Base-by-base conservation (phyloP, 371 early-diverging fungal species). In the Cokeromyces recurvatus region DNA sequence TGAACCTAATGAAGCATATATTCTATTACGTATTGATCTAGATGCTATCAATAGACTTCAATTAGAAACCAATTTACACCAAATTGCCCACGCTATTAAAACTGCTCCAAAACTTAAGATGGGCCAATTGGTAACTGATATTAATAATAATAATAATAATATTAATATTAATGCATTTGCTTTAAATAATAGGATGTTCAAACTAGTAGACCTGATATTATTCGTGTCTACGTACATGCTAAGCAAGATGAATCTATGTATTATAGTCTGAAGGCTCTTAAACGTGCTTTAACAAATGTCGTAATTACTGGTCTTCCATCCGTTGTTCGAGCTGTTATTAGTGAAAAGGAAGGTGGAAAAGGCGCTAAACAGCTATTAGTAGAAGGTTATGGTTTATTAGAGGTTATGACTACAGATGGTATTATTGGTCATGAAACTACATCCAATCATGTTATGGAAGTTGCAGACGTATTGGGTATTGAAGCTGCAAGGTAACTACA, bases 381-480 rank as follows among this genome's bases (percentile, higher is more conserved):
- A 4, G 98, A 99, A 77, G 99, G 99, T 19, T 84, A 89, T 64
- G 97, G 99, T 22, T 73, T 99, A 40, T 78, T 78, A 29, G 84
- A 96, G 40, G 89, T 98, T 11, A 95, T 99, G 92, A 88, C 75
- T 15, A 84, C 84, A 5, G 86, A 87, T 53, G 82, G 95, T 57
- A 84, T 98, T 41, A 81, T 93, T 49, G 92, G 91, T 16, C 63
- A 74, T 10, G 63, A 78, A 31, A 92, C 95, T 2, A 84, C 81
- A 12, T 90, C 90, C 27, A 99, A 99, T 74, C 91, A 95, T 63
- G 82, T 95, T 42, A 87, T 97, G 74, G 99, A 99, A 71, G 86
- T 92, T 12, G 75, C 84, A 47, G 77, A 87, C 49, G 90, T 90
- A 11, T 76, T 99, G 32, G 99, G 99, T 48, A 99, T 99, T 37